phyloP scores from a whole-genome alignment of 495 filamentous ascomycete genomes.

The Parathielavia hyrcaniae region DNA sequence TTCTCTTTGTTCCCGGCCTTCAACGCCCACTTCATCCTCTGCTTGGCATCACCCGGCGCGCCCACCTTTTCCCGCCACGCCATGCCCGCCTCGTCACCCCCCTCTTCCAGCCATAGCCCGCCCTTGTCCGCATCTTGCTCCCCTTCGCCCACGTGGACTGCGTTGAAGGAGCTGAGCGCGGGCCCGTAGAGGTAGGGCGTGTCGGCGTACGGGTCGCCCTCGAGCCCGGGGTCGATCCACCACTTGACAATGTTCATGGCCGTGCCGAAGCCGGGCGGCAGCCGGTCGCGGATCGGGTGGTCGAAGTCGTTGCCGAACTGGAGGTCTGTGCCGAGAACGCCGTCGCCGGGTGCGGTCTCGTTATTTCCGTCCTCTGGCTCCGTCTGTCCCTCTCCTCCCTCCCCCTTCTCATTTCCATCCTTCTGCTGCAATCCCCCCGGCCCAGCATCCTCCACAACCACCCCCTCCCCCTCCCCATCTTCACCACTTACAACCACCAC shows the following conservation, averaged over 20 bases:
- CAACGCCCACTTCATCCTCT: slow-evolving; percentile 60
- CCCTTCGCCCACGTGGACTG: slow-evolving; percentile 58
- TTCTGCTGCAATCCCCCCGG: slow-evolving; percentile 7
- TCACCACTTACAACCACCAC: neutral
- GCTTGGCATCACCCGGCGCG: slow-evolving; percentile 49
- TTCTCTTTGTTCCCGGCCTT: slow-evolving; percentile 43
- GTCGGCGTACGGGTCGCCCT: slow-evolving; percentile 83
- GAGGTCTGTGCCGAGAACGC: slow-evolving; percentile 60
- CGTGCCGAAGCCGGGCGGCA: slow-evolving; percentile 77
- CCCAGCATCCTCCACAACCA: slow-evolving; percentile 10
- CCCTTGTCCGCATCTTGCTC: slow-evolving; percentile 36
- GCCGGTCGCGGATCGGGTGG: slow-evolving; percentile 71
- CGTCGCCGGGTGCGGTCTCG: neutral
- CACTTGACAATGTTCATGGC: slow-evolving; percentile 79
- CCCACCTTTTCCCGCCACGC: slow-evolving; percentile 41
- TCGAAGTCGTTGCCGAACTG: slow-evolving; percentile 94
- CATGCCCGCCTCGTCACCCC: slow-evolving; percentile 56
- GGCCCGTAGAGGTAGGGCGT: slow-evolving; percentile 77
- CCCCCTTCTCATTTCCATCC: neutral
- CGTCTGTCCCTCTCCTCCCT: neutral
- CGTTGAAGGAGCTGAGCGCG: slow-evolving; percentile 65
- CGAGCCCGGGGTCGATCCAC: slow-evolving; percentile 78
- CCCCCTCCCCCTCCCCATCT: neutral
- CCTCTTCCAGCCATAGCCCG: slow-evolving; percentile 59
- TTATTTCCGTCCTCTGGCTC: neutral